A percentile compares a stretch with the other conserved stretches of the same genome.
phyloP scores from a whole-genome alignment of 2,329 filamentous ascomycete species.

The Orbilia blumenaviensis region DNA sequence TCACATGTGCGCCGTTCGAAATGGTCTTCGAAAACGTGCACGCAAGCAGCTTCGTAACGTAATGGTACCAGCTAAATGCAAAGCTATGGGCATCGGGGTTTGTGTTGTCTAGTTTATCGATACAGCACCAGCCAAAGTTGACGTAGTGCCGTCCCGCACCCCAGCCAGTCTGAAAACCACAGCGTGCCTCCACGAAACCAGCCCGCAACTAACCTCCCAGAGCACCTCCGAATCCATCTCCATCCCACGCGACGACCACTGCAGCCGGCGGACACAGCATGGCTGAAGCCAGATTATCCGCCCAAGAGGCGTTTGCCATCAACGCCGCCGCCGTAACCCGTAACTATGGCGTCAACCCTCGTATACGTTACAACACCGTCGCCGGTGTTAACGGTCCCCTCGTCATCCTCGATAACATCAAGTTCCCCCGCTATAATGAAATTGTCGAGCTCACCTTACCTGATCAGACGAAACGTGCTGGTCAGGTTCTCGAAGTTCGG shows the following conservation, averaged over 20 bases:
- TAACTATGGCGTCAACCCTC: constrained; percentile 67
- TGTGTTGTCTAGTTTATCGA: constrained; percentile 52
- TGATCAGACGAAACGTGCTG: constrained; percentile 91
- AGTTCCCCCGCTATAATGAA: constrained; percentile 93
- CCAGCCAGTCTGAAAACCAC: constrained; percentile 38
- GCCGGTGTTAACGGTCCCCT: constrained; percentile 97
- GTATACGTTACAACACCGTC: constrained; percentile 96
- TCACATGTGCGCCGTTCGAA: too few relatives aligned
- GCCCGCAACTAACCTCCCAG: constrained; percentile 7
- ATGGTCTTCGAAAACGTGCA: too few relatives aligned
- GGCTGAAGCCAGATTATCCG: constrained; percentile 55
- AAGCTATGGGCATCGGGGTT: neutral
- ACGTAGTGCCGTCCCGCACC: constrained; percentile 50
- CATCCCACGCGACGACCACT: constrained; percentile 11
- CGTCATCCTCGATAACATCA: constrained; percentile 90
- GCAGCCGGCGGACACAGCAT: constrained; percentile 35
- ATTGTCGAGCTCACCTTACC: constrained; percentile 95
- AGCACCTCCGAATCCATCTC: constrained; percentile 31
- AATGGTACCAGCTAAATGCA: neutral
- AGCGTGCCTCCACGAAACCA: constrained; percentile 16
- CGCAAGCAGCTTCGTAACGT: neutral
- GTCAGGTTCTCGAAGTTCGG: constrained; percentile 96
- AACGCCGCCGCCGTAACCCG: constrained; percentile 58
- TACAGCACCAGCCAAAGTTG: constrained; percentile 49
- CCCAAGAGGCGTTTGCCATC: constrained; percentile 58